These are phyloP conservation scores for Clathrospora elynae DNA, from an alignment of 2,329 filamentous ascomycete genomes.

Conservation along the genomic window DNA sequence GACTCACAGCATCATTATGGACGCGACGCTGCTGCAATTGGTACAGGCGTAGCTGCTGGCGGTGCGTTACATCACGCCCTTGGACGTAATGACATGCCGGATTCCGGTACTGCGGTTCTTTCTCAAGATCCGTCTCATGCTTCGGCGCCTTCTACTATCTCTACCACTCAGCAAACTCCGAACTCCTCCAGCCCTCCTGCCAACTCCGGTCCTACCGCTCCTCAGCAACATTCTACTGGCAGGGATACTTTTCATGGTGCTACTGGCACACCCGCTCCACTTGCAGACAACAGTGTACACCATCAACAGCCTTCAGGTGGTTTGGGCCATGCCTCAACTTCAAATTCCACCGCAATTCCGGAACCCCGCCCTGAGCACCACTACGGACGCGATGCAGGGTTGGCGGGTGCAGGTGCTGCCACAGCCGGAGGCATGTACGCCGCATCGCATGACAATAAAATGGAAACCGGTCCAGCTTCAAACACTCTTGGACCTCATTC, in stretches of 20 bases:
- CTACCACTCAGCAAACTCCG: conserved; percentile 4
- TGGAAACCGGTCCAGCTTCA: conserved; percentile 28
- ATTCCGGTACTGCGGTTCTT: conserved; percentile 7
- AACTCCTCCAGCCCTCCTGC: conserved; percentile 9
- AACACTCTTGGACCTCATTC: conserved; percentile 39
- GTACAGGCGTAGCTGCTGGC: neutral
- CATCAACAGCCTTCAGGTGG: conserved; percentile 4
- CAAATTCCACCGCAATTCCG: neutral
- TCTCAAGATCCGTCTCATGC: neutral
- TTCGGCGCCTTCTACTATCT: neutral
- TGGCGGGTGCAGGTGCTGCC: conserved; percentile 26
- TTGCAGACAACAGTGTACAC: conserved; percentile 1
- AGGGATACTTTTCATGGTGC: conserved; percentile 15
- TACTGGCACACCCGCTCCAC: conserved; percentile 14
- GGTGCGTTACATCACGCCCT: neutral
- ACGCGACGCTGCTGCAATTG: conserved; percentile 20
- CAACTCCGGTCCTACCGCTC: neutral
- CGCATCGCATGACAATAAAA: conserved; percentile 22
- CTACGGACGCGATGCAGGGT: conserved; percentile 28
- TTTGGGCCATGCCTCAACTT: neutral
- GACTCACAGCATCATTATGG: conserved; percentile 31
- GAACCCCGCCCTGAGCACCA: conserved; percentile 29
- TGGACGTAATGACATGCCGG: conserved; percentile 6
- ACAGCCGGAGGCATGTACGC: conserved; percentile 25
- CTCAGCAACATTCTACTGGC: conserved; percentile 2